A percentile compares a stretch with the other conserved stretches of the same genome.
Conservation (phyloP, 352 stramenopile species). For the Phytophthora constricta region DNA sequence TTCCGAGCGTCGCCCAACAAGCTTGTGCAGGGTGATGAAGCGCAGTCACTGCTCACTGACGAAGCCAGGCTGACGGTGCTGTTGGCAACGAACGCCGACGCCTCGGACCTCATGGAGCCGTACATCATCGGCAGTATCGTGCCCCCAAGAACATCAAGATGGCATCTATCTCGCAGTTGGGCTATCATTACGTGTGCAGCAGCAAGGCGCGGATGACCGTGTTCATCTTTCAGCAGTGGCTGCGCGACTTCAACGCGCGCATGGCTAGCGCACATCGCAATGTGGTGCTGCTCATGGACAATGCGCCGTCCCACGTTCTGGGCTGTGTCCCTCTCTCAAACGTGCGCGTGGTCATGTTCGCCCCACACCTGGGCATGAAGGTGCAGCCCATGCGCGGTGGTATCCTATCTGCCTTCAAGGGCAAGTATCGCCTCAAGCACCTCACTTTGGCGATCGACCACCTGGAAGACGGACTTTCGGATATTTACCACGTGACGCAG, state of each 20-base stretch:
- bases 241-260: conserved; percentile 85
- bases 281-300: conserved; percentile 88
- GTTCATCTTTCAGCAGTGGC: conserved; percentile 90
- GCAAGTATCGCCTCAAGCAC: conserved; percentile 88
- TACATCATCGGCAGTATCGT: conserved; percentile 86
- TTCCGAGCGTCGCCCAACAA: conserved; percentile 87
- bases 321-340: conserved; percentile 85
- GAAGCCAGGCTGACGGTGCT: conserved; percentile 79
- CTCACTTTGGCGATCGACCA: conserved; percentile 86
- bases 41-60: conserved; percentile 74
- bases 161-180: conserved; percentile 78
- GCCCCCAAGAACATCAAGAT: conserved; percentile 84
- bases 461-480: conserved; percentile 73
- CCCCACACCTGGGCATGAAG: conserved; percentile 84
- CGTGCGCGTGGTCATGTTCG: conserved; percentile 88
- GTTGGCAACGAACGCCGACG: conserved; percentile 77
- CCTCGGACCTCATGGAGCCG: conserved; percentile 82
- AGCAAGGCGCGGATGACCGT: conserved; percentile 87
- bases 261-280: conserved; percentile 87
- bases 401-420: conserved; percentile 87
- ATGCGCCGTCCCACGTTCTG: conserved; percentile 84
- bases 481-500: conserved; percentile 86
- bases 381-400: conserved; percentile 86
- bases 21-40: conserved; percentile 83
- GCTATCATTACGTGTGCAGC: conserved; percentile 89